These are phyloP conservation scores for Ramularia endophylla DNA, from an alignment of 2,329 filamentous ascomycete species.

Conservation along the genomic window DNA sequence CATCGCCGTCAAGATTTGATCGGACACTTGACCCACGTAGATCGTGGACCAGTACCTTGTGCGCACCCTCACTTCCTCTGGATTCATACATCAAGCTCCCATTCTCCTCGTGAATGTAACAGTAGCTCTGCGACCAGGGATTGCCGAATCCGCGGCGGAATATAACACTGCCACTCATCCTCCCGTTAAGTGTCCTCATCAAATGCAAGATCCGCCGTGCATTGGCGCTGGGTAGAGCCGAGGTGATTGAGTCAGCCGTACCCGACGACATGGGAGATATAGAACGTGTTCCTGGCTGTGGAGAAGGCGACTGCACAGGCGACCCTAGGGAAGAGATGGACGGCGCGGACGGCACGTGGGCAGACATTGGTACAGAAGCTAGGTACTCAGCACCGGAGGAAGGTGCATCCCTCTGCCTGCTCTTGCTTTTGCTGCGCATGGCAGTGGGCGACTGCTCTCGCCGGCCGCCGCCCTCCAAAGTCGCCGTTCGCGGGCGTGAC, in stretches of 20 bases:
- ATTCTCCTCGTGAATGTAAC: conserved; percentile 70
- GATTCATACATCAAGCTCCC: conserved; percentile 71
- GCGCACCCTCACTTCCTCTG: conserved; percentile 58
- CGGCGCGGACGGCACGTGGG: conserved; percentile 23
- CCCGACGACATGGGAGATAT: conserved; percentile 27
- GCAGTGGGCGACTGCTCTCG: conserved; percentile 38
- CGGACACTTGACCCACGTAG: conserved; percentile 67
- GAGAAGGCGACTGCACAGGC: conserved; percentile 19
- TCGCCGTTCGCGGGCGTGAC: conserved; percentile 44
- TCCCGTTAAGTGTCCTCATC: conserved; percentile 71
- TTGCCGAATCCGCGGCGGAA: conserved; percentile 59
- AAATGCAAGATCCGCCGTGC: conserved; percentile 61
- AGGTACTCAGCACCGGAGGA: conserved; percentile 32
- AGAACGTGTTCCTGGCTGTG: conserved; percentile 21
- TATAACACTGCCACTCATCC: conserved; percentile 72
- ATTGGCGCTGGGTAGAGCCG: conserved; percentile 46
- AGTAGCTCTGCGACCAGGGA: conserved; percentile 65
- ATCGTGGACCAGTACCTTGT: conserved; percentile 64
- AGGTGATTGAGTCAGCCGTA: conserved; percentile 25
- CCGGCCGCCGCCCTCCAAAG: conserved; percentile 41
- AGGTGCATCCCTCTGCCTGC: conserved; percentile 54
- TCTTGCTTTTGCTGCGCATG: conserved; percentile 34
- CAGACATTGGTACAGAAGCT: conserved; percentile 26
- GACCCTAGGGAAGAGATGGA: conserved; percentile 28
- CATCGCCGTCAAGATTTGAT: conserved; percentile 42